Percentiles rank a stretch among this genome's conserved stretches.
These are phyloP conservation scores for Aspergillus vadensis DNA, from an alignment of 2,329 filamentous ascomycete species.

Conservation along the genomic window DNA sequence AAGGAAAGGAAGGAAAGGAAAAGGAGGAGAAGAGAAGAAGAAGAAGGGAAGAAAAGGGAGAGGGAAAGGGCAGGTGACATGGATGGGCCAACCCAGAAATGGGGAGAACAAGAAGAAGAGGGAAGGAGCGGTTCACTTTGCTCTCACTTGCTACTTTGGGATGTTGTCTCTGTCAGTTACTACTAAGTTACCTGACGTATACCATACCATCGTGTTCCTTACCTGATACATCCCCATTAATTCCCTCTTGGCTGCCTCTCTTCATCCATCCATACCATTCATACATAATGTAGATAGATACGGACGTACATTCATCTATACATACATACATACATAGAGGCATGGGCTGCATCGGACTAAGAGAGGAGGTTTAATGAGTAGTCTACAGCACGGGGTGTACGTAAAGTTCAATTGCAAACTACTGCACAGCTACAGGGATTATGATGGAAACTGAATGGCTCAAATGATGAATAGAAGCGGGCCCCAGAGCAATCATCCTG, in stretches of 20 bases:
- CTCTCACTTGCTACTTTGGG: too few relatives aligned
- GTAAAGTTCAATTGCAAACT: background rate
- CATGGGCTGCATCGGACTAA: too few relatives aligned
- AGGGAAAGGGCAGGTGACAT: constrained; percentile 34
- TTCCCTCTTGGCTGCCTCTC: too few relatives aligned
- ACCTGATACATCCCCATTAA: background rate
- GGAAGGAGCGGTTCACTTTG: background rate
- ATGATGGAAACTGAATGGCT: background rate
- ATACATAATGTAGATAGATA: background rate
- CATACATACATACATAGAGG: background rate
- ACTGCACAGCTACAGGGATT: background rate
- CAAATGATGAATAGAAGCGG: background rate
- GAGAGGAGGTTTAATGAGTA: too few relatives aligned
- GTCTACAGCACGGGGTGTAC: too few relatives aligned
- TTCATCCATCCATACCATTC: background rate
- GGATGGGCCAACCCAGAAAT: constrained; percentile 17
- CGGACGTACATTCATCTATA: background rate
- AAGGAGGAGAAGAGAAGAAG: constrained; percentile 4
- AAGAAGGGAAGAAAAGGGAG: constrained; percentile 12
- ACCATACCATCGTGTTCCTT: background rate
- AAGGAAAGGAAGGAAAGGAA: constrained; percentile 2
- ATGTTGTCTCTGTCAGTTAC: too few relatives aligned
- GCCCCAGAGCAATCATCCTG: background rate
- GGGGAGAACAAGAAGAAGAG: background rate
- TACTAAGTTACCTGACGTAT: constrained; percentile 1